phyloP scores from a whole-genome alignment of 345 rosid species.

The Linum usitatissimum region DNA sequence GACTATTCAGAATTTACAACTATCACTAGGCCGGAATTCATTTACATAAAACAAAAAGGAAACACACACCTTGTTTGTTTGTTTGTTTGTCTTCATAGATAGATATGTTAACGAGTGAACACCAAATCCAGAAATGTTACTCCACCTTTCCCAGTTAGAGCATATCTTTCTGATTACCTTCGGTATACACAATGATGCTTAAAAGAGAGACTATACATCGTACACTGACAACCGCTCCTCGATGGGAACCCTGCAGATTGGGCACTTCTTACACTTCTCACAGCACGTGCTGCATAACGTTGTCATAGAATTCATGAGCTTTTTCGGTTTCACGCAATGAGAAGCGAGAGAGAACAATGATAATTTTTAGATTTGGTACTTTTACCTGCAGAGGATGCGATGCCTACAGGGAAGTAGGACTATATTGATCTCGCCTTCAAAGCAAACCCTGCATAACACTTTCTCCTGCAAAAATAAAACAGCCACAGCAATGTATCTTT shows the following conservation, averaged over 20 bases:
- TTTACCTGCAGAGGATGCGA: conserved; percentile 84
- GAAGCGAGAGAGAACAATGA: background rate
- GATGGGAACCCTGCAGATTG: conserved; percentile 63
- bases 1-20: background rate
- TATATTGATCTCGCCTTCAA: conserved; percentile 74
- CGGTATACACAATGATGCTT: conserved; percentile 1
- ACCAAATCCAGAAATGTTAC: no score
- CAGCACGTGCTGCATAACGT: conserved; percentile 63
- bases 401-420: conserved; percentile 95
- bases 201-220: conserved; percentile 46
- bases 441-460: conserved; percentile 86
- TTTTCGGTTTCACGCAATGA: background rate
- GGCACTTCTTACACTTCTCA: conserved; percentile 86
- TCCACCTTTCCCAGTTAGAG: background rate
- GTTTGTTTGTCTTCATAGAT: no score
- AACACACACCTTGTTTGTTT: no score
- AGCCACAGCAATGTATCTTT: background rate
- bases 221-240: conserved; percentile 81
- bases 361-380: background rate
- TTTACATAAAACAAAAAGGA: background rate
- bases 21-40: background rate
- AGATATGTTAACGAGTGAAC: no score
- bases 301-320: conserved; percentile 11
- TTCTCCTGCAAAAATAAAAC: conserved; percentile 53
- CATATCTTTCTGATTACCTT: background rate